Base-by-base conservation (phyloP, 495 filamentous ascomycete genomes). In the Neurospora sp. region DNA sequence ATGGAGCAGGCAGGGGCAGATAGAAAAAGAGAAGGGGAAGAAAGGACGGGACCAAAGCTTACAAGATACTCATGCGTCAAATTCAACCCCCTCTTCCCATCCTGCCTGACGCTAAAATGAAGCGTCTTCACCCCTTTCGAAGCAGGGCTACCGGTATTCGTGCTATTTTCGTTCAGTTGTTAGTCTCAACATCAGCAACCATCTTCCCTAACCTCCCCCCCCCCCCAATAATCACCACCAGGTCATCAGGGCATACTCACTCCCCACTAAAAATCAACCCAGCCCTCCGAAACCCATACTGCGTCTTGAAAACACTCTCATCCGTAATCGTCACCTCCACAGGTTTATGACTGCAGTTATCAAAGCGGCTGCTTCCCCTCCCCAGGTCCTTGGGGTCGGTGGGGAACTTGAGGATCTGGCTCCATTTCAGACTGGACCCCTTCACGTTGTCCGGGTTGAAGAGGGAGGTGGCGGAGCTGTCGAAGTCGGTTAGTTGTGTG, bases 251-350 rank as follows among this genome's bases (percentile, higher is more conserved):
- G 53, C 0, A 16, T 37, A 65, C 53, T 65, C 53, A 65, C 53
- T 85, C 83, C 59, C 79, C 82, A 69, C 76, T 76, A 73, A 87
- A 85, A 76, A 87, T 80, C 40, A 89, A 79, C 17, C 86, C 87
- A 12, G 84, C 86, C 35, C 86, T 81, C 17, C 87, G 84, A 81
- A 89, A 89, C 53, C 87, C 87, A 38, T 82, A 77, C 77, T 89
- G 87, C 5, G 77, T 80, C 75, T 83, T 82, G 78, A 89, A 89
- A 76, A 89, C 86, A 73, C 82, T 85, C 70, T 79, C 73, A 79
- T 89, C 86, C 75, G 78, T 79, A 74, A 87, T 80, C 69, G 83
- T 85, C 17, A 87, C 84, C 76, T 86, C 84, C 70, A 87, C 73
- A 0, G 85, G 75, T 70, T 81, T 83, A 71, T 81, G 74, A 31